phyloP scores from a whole-genome alignment of 768 basidiomycete genomes.

The Lactifluus piperatus region DNA sequence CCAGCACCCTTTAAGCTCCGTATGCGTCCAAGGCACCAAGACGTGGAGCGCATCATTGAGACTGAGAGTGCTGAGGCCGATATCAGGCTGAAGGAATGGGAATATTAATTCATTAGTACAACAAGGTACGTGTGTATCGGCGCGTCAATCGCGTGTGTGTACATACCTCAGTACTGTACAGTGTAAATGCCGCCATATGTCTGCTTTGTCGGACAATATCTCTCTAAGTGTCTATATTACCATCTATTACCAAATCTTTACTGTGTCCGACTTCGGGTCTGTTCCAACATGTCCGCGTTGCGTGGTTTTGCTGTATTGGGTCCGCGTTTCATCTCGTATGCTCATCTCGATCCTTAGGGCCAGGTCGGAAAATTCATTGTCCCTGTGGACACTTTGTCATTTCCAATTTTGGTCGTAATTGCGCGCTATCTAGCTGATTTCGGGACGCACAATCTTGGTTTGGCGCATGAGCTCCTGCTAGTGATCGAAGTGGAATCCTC shows the following conservation, averaged over 20 bases:
- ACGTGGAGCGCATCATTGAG: conserved; percentile 4
- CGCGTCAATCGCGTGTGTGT: not conserved
- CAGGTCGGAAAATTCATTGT: not conserved
- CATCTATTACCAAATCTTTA: too few species aligned
- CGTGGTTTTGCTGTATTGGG: not conserved
- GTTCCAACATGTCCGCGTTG: not conserved
- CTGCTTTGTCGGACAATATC: not conserved
- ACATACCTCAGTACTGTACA: not conserved
- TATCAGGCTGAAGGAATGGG: conserved; percentile 11
- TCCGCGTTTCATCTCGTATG: not conserved
- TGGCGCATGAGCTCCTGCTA: conserved; percentile 49
- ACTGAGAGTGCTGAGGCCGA: conserved; percentile 8
- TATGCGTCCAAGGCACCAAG: not conserved
- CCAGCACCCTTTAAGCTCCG: not conserved
- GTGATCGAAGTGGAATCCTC: conserved; percentile 51
- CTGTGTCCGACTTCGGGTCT: not conserved
- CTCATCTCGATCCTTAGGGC: not conserved
- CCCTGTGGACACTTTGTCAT: not conserved
- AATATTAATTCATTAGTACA: not conserved
- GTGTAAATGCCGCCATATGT: not conserved
- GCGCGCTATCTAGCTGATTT: conserved; percentile 49
- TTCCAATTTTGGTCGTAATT: conserved; percentile 43
- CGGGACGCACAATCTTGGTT: conserved; percentile 41
- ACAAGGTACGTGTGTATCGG: too few species aligned
- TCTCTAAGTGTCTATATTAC: not conserved